phyloP scores from a whole-genome alignment of 768 basidiomycete genomes.

The Sarcodon sp. region DNA sequence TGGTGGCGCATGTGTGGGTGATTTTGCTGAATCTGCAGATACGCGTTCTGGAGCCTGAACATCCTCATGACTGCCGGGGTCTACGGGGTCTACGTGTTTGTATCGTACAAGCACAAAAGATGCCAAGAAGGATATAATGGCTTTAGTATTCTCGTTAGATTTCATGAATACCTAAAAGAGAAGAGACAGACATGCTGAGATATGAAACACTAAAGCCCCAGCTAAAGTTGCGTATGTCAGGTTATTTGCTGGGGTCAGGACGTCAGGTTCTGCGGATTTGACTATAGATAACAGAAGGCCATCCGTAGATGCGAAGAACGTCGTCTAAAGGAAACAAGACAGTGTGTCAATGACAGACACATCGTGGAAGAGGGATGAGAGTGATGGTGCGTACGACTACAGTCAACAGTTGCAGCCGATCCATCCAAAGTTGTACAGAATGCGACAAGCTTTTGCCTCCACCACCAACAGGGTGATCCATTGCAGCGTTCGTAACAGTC shows the following conservation, averaged over 20 bases:
- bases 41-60: neutral
- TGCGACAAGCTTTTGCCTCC: constrained; percentile 27
- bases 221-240: neutral
- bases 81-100: neutral
- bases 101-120: neutral
- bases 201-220: neutral
- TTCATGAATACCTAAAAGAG: neutral
- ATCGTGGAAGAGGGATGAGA: neutral
- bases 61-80: neutral
- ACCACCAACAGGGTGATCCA: too few relatives aligned
- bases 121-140: neutral
- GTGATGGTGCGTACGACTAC: constrained; percentile 30
- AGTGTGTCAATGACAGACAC: neutral
- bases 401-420: constrained; percentile 45
- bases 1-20: neutral
- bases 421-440: constrained; percentile 49
- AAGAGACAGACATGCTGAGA: neutral
- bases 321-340: neutral
- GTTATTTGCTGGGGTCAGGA: neutral
- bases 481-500: too few relatives aligned
- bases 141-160: neutral
- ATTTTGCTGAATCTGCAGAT: neutral
- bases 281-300: neutral
- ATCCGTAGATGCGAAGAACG: neutral
- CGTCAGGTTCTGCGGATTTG: neutral